Evolutionary conservation across 2,329 filamentous ascomycete genomes (phyloP), one percentile per base, ranked within the genome.

Genomic region (Tolypocladium tundrense): DNA sequence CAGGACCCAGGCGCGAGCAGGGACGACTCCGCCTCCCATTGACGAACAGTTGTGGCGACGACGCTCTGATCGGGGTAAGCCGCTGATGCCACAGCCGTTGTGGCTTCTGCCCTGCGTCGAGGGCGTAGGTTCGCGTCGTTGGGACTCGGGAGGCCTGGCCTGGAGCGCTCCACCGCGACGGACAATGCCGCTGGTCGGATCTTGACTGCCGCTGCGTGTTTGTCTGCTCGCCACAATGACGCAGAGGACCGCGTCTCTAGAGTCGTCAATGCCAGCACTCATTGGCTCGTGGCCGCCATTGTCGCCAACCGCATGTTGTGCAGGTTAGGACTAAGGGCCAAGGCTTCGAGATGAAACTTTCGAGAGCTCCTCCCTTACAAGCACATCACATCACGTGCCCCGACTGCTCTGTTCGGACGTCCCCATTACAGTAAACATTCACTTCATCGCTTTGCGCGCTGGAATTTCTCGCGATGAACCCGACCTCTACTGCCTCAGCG

Each of bases 211-310:
- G 27, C 19, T 5, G 13, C 16, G 31, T 35, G 27, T n/a, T 51
- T 35, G 33, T 31, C 11, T 27, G 48, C 48, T 35, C 31, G 48
- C 48, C 19, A 31, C 31, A 9, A 51, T 35, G 48, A 35, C 48
- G 31, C 39, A 55, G 16, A 13, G 11, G 21, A 40, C 42, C n/a
- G 50, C 31, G 54, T 19, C 54, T 24, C 4, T 16, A 13, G 14
- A 42, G 16, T 33, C 27, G 31, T 16, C 19, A 41, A 5, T 42
- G 24, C 39, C 7, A 27, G 4, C 37, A 33, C 40, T 45, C 56
- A 54, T 57, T 57, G 56, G 56, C 41, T 54, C 52, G 56, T 48
- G 35, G 56, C 51, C 56, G 56, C 56, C 41, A 35, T 51, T 33
- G 48, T 51, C 48, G 19, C 4, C 48, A 13, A 24, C 24, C 24